phyloP scores from a whole-genome alignment of 2,329 filamentous ascomycete genomes.

The Sporothrix brunneoviolacea region DNA sequence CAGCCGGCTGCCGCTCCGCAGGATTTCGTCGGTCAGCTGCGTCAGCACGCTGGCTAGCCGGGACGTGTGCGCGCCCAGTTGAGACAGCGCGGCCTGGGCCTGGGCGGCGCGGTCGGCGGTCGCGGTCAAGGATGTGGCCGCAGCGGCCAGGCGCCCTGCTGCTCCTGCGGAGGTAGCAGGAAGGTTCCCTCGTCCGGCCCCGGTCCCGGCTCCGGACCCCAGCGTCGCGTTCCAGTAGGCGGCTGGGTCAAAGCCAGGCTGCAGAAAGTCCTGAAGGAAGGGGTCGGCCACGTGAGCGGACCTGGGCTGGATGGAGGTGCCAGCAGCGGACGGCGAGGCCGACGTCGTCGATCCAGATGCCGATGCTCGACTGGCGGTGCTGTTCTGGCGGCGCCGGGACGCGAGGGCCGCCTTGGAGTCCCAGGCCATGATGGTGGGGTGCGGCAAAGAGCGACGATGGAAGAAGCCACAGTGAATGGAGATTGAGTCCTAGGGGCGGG shows the following conservation, averaged over 20 bases:
- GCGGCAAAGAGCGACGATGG: not conserved
- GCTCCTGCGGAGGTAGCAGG: too few species aligned
- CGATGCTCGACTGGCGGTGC: constrained; percentile 31
- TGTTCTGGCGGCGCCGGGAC: constrained; percentile 40
- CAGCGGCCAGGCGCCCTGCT: constrained; percentile 10
- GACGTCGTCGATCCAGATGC: constrained; percentile 29
- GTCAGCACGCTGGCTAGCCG: constrained; percentile 75
- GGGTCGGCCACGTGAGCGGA: constrained; percentile 64
- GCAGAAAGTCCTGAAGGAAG: constrained; percentile 67
- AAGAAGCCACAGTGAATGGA: not conserved
- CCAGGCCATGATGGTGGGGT: constrained; percentile 30
- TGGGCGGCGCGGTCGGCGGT: constrained; percentile 57
- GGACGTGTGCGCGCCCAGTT: constrained; percentile 82
- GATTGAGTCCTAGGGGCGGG: constrained; percentile 20
- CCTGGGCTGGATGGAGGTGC: constrained; percentile 36
- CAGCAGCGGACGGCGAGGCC: constrained; percentile 26
- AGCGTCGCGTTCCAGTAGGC: constrained; percentile 78
- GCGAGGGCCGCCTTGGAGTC: constrained; percentile 28
- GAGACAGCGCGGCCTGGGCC: constrained; percentile 76
- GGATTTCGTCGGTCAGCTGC: constrained; percentile 87
- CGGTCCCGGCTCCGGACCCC: constrained; percentile 47
- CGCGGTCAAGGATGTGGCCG: constrained; percentile 17
- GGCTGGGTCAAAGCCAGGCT: constrained; percentile 75
- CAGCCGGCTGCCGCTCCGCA: constrained; percentile 78
- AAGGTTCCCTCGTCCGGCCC: too few species aligned